Evolutionary conservation across 163 green algal genomes (phyloP).

Genomic region (Chlamydomonas reinhardtii): DNA sequence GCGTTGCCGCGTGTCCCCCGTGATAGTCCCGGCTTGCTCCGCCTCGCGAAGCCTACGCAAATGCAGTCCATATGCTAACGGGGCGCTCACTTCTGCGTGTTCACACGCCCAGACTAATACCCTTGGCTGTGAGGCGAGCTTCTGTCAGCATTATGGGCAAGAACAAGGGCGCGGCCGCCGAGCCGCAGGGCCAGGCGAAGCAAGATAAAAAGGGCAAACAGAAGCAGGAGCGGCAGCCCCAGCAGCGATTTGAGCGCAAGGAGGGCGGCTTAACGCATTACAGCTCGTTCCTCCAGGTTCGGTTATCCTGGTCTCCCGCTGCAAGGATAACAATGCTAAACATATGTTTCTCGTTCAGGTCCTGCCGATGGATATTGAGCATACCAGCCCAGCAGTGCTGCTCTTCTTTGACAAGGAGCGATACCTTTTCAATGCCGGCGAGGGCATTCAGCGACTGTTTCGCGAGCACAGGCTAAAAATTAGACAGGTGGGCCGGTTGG

Average conservation of each 20-base stretch:
- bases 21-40: too few relatives aligned
- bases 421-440: conserved; percentile 96
- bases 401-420: conserved; percentile 88
- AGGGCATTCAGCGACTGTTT: conserved; percentile 94
- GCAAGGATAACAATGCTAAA: neutral
- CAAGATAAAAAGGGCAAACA: conserved; percentile 8
- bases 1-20: too few relatives aligned
- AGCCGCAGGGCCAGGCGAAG: conserved; percentile 13
- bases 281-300: conserved; percentile 42
- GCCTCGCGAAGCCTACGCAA: too few relatives aligned
- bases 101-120: neutral
- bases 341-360: conserved; percentile 29
- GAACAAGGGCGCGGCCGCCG: neutral
- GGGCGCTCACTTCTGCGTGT: neutral
- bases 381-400: conserved; percentile 78
- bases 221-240: neutral
- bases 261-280: conserved; percentile 47
- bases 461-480: conserved; percentile 90
- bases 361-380: conserved; percentile 70
- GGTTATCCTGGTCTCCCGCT: neutral
- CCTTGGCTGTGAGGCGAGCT: neutral
- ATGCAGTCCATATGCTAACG: neutral
- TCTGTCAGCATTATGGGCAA: neutral
- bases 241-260: neutral
- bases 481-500: conserved; percentile 60